A percentile compares a stretch with the other conserved stretches of the same genome.
phyloP scores from a whole-genome alignment of 2,329 filamentous ascomycete species.

The Pyrenochaeta sp. region DNA sequence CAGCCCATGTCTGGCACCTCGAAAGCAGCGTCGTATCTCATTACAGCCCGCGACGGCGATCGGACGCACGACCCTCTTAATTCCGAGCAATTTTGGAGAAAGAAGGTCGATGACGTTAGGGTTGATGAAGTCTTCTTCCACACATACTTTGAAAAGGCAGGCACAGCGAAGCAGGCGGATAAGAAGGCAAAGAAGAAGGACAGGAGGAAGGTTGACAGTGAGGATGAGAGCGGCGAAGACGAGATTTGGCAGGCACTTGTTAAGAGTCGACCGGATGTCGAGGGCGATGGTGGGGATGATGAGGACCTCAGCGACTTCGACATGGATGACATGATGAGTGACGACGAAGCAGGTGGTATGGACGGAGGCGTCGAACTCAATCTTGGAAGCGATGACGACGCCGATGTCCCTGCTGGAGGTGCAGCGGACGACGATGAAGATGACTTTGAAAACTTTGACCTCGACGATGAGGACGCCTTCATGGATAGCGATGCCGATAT shows the following conservation, averaged over 20 bases:
- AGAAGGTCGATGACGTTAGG: slow-evolving; percentile 85
- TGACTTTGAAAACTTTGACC: slow-evolving; percentile 53
- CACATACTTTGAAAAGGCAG: slow-evolving; percentile 83
- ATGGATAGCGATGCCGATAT: slow-evolving; percentile 65
- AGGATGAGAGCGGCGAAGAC: slow-evolving; percentile 70
- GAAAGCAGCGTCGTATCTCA: slow-evolving; percentile 67
- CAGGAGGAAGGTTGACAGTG: slow-evolving; percentile 51
- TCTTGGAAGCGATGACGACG: slow-evolving; percentile 59
- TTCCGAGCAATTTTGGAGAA: slow-evolving; percentile 88
- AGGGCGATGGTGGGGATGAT: slow-evolving; percentile 69
- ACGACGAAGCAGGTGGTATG: slow-evolving; percentile 57
- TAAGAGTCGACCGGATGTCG: slow-evolving; percentile 78
- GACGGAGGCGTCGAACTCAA: slow-evolving; percentile 54
- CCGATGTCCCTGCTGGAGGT: slow-evolving; percentile 54
- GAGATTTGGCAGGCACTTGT: slow-evolving; percentile 94
- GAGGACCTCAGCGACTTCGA: slow-evolving; percentile 63
- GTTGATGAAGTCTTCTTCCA: slow-evolving; percentile 98
- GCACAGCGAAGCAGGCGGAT: slow-evolving; percentile 63
- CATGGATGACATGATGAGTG: slow-evolving; percentile 54
- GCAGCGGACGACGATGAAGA: slow-evolving; percentile 38
- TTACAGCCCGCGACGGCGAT: slow-evolving; percentile 67
- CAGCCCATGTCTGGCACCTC: slow-evolving; percentile 79
- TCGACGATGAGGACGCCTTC: slow-evolving; percentile 64
- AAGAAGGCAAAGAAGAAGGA: slow-evolving; percentile 64
- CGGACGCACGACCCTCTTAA: slow-evolving; percentile 76